Evolutionary conservation across 2,329 filamentous ascomycete genomes (phyloP).

Genomic region (Exophiala oligosperma): DNA sequence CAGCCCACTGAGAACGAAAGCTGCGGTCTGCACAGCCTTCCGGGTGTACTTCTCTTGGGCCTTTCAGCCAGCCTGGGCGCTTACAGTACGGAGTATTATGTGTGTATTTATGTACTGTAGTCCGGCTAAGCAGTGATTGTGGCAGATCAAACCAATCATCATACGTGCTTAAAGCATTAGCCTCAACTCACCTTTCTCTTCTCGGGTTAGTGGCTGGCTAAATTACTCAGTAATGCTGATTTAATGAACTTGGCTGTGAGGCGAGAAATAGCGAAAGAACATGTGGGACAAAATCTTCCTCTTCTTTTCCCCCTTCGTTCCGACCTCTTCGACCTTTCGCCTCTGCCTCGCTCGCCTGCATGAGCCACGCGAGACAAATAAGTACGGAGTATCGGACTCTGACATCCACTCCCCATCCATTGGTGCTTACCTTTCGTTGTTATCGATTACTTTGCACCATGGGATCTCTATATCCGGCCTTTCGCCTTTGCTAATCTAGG

Average conservation of each 20-base stretch:
- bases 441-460: too few relatives aligned
- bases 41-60: not conserved
- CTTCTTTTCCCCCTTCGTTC: not conserved
- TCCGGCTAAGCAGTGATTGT: not conserved
- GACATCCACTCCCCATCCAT: too few relatives aligned
- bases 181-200: not conserved
- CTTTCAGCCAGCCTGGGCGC: not conserved
- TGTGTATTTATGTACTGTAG: too few relatives aligned
- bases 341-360: not conserved
- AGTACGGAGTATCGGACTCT: too few relatives aligned
- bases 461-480: too few relatives aligned
- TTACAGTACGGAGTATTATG: too few relatives aligned
- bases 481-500: too few relatives aligned
- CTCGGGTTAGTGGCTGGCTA: not conserved
- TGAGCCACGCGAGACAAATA: not conserved
- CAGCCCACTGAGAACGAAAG: not conserved
- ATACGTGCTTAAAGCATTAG: not conserved
- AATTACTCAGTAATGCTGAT: not conserved
- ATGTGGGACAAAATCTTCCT: not conserved
- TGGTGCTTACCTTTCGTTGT: too few relatives aligned
- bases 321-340: not conserved
- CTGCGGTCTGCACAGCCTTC: slow-evolving; percentile 17
- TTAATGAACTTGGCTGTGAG: not conserved
- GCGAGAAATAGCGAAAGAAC: slow-evolving; percentile 9
- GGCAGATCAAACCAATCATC: not conserved